These are phyloP conservation scores for Dothiorella sarmentorum DNA, from an alignment of 2,329 filamentous ascomycete genomes.

Conservation along the genomic window DNA sequence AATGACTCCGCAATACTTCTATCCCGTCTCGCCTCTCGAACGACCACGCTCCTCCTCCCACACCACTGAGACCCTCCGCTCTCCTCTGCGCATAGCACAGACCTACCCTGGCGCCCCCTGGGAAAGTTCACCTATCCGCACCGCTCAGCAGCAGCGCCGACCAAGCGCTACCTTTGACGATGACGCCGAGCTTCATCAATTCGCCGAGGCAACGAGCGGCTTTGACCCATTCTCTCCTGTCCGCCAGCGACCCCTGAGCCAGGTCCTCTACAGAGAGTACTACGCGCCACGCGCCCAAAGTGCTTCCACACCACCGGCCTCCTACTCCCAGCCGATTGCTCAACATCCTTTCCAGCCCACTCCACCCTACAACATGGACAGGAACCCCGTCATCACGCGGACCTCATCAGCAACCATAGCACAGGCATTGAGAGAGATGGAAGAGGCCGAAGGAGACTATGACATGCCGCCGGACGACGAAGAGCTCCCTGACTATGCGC, in stretches of 20 bases:
- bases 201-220: slow-evolving; percentile 37
- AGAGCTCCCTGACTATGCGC: slow-evolving; percentile 45
- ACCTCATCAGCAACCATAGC: slow-evolving; percentile 1
- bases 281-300: slow-evolving; percentile 20
- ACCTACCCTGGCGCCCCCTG: slow-evolving; percentile 13
- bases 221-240: slow-evolving; percentile 34
- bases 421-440: slow-evolving; percentile 29
- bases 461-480: slow-evolving; percentile 35
- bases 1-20: slow-evolving; percentile 7
- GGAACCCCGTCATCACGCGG: slow-evolving; percentile 22
- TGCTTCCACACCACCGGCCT: not conserved
- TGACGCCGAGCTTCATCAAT: slow-evolving; percentile 36
- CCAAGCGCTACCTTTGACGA: slow-evolving; percentile 32
- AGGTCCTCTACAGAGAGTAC: slow-evolving; percentile 18
- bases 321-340: not conserved
- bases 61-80: not conserved
- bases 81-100: not conserved
- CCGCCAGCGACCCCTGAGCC: slow-evolving; percentile 27
- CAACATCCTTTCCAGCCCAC: not conserved
- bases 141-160: slow-evolving; percentile 3
- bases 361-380: not conserved
- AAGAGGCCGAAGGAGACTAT: slow-evolving; percentile 25
- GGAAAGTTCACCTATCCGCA: not conserved
- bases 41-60: slow-evolving; percentile 8
- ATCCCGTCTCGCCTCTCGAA: not conserved